A percentile compares a stretch with the other conserved stretches of the same genome.
These are phyloP conservation scores for Odontarrhena argentea DNA, from an alignment of 345 rosid species.

Conservation along the genomic window DNA sequence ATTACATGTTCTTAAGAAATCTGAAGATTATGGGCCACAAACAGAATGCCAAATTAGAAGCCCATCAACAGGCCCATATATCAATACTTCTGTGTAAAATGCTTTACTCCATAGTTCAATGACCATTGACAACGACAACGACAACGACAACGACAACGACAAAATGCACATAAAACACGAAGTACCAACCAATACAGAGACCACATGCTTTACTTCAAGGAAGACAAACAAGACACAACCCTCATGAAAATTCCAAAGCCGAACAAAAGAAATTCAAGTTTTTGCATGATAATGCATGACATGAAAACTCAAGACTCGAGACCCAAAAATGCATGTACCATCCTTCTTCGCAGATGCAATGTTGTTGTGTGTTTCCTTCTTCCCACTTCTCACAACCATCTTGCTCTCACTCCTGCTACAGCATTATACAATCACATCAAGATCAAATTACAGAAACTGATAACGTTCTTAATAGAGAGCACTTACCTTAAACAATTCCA, in stretches of 20 bases:
- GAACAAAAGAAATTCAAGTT: conserved; percentile 20
- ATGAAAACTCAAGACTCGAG: conserved; percentile 17
- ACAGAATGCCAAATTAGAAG: not conserved
- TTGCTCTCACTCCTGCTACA: conserved; percentile 22
- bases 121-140: conserved; percentile 32
- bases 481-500: conserved; percentile 65
- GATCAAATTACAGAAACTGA: not conserved
- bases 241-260: conserved; percentile 8
- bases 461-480: conserved; percentile 4
- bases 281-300: conserved; percentile 19
- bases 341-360: conserved; percentile 15
- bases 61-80: conserved; percentile 21
- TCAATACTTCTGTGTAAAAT: not conserved
- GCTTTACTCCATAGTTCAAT: conserved; percentile 12
- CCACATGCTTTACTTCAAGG: not conserved
- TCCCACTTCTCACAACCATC: not conserved
- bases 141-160: conserved; percentile 36
- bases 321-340: conserved; percentile 12
- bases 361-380: conserved; percentile 15
- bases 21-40: not conserved
- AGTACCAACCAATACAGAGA: conserved; percentile 19
- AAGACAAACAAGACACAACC: not conserved
- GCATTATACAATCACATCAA: conserved; percentile 17
- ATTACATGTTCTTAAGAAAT: not conserved
- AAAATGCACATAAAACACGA: conserved; percentile 34